Evolutionary conservation across 805 yeast species (phyloP), one percentile per base, ranked within the genome.

Genomic region (Kazachstania taianensis): DNA sequence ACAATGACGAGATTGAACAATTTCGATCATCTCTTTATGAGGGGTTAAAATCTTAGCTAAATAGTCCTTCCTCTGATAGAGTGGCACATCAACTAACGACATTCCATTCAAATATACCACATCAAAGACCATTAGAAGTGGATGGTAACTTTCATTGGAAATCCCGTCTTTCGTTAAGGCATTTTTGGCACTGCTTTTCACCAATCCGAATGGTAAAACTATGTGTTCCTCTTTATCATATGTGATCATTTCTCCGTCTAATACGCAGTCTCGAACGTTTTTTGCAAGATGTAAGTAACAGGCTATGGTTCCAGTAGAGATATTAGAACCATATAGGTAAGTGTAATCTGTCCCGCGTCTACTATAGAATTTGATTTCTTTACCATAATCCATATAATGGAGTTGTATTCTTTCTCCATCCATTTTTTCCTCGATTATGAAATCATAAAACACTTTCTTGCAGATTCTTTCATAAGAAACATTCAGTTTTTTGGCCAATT

Each of bases 231-330:
- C 63, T 36, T 73, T 72, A 56, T 87, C 95, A 69, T 75, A 86
- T 0, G 94, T 84, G 2, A 89, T 77, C 89, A 89, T 83, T 57
- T 89, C 98, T 1, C 97, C 96, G 59, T 89, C 98, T 4, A 89
- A 50, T 1, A 64, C 61, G 37, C 61, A 57, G 15, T 57, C 61
- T 29, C 49, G 50, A 3, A 69, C 69, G 19, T 50, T 49, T 2
- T 42, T 33, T 2, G 67, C 62, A 5, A 65, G 51, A 1, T 52
- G 44, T 25, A 81, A 49, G 45, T 72, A 64, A 30, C 66, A 69
- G 0, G 85, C 68, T 8, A 81, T 60, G 2, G 78, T 63, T 0
- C 83, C 85, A 5, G 55, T 52, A 17, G 62, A 58, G 15, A 52
- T 52, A 32, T 66, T 63, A 10, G 57, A 60, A 1, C 94, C 94